Conservation (phyloP, 495 filamentous ascomycete genomes). For the Corynascus novoguineensis region DNA sequence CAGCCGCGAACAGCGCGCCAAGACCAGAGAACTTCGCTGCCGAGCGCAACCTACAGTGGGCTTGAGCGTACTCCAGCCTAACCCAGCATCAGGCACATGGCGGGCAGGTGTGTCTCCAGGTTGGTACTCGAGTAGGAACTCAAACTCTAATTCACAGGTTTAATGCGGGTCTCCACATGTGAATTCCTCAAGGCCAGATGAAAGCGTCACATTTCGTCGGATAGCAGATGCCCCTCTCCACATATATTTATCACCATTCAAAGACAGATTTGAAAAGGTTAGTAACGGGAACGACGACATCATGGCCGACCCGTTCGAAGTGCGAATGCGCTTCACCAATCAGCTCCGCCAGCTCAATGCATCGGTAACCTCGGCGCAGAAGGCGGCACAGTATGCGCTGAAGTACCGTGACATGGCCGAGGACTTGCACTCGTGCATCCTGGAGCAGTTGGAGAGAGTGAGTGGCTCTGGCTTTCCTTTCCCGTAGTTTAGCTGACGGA, state of each 20-base stretch:
- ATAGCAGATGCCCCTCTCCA: background rate
- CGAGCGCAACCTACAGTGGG: too few relatives aligned
- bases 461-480: constrained; percentile 11
- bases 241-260: background rate
- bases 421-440: constrained; percentile 91
- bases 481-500: background rate
- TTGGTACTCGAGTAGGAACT: too few relatives aligned
- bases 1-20: background rate
- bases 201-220: background rate
- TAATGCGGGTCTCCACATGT: too few relatives aligned
- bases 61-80: too few relatives aligned
- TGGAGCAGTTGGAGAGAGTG: constrained; percentile 89
- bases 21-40: constrained; percentile 1
- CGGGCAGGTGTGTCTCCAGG: background rate
- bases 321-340: constrained; percentile 90
- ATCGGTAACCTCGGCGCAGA: constrained; percentile 78
- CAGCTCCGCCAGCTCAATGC: constrained; percentile 86
- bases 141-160: too few relatives aligned
- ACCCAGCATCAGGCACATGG: background rate
- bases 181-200: background rate
- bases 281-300: constrained; percentile 3
- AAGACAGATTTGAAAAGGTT: background rate
- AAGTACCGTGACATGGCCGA: constrained; percentile 90
- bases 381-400: constrained; percentile 90
- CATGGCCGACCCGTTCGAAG: constrained; percentile 96